Evolutionary conservation across 192 early-diverging fungal species (phyloP), one percentile per base, ranked within the genome.

Genomic region (Backusella sp.): DNA sequence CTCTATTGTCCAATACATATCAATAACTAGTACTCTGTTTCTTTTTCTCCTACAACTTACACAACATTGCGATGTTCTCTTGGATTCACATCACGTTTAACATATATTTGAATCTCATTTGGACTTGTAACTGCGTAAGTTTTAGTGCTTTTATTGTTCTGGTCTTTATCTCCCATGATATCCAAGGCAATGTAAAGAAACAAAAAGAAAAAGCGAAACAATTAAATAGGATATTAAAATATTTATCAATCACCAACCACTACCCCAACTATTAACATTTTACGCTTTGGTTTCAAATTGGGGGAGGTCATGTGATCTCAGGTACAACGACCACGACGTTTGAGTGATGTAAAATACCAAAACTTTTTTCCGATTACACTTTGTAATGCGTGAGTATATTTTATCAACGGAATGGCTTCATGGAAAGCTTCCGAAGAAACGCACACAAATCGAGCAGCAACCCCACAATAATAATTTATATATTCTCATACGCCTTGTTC

Each of bases 51-150:
- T 12, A 14, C 2, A 70, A 32, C 79, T 74, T 77, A 80, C 79
- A 80, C 79, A 21, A 80, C 73, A 70, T 80, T 80, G 17, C 79
- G 75, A 49, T 80, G 79, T 28, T 77, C 79, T 12, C 21, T 49
- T 35, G 66, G 35, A 73, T 69, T 69, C 23, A 41, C 39, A 39
- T 73, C 72, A 36, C 53, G 52, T 17, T 56, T 73, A 9, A 73
- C 72, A 34, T 71, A 44, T 44, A 71, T 71, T 44, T 71, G 41
- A 17, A 71, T 17, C 23, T 39, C 70, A 49, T 39, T 36, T 21
- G 70, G 35, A 15, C 39, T 71, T 2, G 23, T 44, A 23, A 71
- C 39, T 23, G 70, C 44, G 21, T 49, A 71, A 1, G 41, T 44
- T 14, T 37, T 69, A 69, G 21, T 37, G 15, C 14, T 17, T 32